Percentiles rank a stretch among this genome's conserved stretches.
Conservation (phyloP, 305 asterid genomes). For the Petunia hybrid region DNA sequence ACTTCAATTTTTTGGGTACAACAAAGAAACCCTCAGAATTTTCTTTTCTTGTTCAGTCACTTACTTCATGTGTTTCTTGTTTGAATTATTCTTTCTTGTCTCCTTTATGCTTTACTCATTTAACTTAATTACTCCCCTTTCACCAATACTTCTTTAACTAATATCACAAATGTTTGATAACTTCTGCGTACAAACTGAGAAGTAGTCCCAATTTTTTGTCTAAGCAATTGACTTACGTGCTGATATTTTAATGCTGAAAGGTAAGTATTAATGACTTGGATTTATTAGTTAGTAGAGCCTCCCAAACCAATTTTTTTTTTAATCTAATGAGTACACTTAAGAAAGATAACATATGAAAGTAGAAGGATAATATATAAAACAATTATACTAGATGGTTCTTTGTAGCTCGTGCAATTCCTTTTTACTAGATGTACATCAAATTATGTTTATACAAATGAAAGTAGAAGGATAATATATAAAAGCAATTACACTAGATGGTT, state of each 20-base stretch:
- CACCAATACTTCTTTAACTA: background rate
- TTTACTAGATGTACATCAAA: no score
- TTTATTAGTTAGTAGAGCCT: background rate
- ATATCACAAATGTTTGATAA: background rate
- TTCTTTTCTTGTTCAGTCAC: conserved; percentile 14
- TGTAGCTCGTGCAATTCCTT: no score
- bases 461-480: no score
- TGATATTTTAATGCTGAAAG: background rate
- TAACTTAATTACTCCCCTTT: background rate
- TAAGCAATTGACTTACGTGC: background rate
- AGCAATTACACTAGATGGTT: no score
- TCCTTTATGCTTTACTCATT: background rate
- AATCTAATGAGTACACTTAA: no score
- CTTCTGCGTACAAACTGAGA: conserved; percentile 10
- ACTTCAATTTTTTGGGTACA: background rate
- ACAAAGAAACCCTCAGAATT: background rate
- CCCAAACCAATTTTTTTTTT: background rate
- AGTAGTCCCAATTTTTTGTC: background rate
- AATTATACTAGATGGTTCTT: no score
- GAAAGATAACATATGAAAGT: no score
- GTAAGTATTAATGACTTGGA: background rate
- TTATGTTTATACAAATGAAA: no score
- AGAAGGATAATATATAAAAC: no score
- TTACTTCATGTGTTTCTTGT: conserved; percentile 9
- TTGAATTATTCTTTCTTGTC: conserved; percentile 14